phyloP scores from a whole-genome alignment of 2,329 filamentous ascomycete species.

The Blastomyces silverae region DNA sequence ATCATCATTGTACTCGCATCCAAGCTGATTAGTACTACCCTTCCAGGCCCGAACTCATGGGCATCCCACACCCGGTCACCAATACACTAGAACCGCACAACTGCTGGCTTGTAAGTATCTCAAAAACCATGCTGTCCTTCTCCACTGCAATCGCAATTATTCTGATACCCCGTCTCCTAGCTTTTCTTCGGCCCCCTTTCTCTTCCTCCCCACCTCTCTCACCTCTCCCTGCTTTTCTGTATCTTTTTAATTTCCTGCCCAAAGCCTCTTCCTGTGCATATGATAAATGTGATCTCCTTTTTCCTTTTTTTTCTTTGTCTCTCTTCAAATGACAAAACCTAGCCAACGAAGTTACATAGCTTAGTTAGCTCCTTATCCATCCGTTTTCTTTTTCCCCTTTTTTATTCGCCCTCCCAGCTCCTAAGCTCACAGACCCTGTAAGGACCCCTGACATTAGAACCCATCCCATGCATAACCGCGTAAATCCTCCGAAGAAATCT shows the following conservation, averaged over 20 bases:
- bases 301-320: too few relatives aligned
- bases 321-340: too few relatives aligned
- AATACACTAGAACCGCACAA: constrained; percentile 75
- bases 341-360: too few relatives aligned
- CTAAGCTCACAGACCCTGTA: too few relatives aligned
- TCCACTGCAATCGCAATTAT: neutral
- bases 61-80: constrained; percentile 60
- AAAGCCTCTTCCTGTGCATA: neutral
- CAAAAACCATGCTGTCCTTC: neutral
- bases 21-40: constrained; percentile 18
- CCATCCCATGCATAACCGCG: too few relatives aligned
- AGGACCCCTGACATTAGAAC: too few relatives aligned
- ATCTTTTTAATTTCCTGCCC: neutral
- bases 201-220: neutral
- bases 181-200: neutral
- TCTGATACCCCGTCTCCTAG: neutral
- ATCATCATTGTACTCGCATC: constrained; percentile 15
- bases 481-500: too few relatives aligned
- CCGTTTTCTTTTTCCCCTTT: too few relatives aligned
- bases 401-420: too few relatives aligned
- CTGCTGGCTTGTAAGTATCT: constrained; percentile 67
- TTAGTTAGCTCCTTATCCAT: too few relatives aligned
- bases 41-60: constrained; percentile 61
- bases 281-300: constrained; percentile 4
- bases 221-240: neutral